Evolutionary conservation across 352 stramenopile genomes (phyloP).

Genomic region (Globisporangium ultimum): DNA sequence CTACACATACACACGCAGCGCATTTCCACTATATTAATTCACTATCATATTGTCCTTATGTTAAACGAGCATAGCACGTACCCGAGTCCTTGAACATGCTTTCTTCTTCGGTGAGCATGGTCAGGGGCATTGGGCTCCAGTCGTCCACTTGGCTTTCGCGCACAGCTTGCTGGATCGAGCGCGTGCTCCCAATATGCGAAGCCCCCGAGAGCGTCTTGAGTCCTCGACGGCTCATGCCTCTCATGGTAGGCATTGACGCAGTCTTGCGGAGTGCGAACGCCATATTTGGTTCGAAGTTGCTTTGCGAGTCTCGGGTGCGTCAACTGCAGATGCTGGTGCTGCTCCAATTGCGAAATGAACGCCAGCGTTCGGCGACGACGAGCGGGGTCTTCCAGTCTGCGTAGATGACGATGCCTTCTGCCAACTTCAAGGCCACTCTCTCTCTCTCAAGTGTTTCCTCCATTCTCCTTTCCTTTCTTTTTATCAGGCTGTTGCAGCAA

Average conservation of each 20-base stretch:
- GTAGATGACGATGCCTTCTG: background rate
- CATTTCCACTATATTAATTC: too few species aligned
- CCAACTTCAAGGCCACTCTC: background rate
- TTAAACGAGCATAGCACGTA: slow-evolving; percentile 25
- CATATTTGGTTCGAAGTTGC: too few species aligned
- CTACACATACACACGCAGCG: slow-evolving; percentile 18
- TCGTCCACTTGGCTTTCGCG: slow-evolving; percentile 2
- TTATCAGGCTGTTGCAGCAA: background rate
- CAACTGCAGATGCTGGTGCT: too few species aligned
- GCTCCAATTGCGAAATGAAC: too few species aligned
- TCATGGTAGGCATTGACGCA: background rate
- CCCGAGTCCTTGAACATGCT: slow-evolving; percentile 78
- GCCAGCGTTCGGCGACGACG: background rate
- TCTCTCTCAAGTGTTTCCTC: too few species aligned
- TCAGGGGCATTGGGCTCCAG: slow-evolving; percentile 33
- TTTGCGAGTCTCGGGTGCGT: too few species aligned
- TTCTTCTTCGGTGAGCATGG: slow-evolving; percentile 71
- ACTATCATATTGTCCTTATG: too few species aligned
- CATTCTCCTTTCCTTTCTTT: background rate
- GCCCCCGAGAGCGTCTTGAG: background rate
- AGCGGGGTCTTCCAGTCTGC: background rate
- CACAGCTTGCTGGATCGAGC: slow-evolving; percentile 8
- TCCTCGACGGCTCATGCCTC: background rate
- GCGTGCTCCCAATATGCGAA: background rate
- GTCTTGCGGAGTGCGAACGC: background rate